phyloP scores from a whole-genome alignment of 257 asterid genomes.

The Anisodus tanguticus region DNA sequence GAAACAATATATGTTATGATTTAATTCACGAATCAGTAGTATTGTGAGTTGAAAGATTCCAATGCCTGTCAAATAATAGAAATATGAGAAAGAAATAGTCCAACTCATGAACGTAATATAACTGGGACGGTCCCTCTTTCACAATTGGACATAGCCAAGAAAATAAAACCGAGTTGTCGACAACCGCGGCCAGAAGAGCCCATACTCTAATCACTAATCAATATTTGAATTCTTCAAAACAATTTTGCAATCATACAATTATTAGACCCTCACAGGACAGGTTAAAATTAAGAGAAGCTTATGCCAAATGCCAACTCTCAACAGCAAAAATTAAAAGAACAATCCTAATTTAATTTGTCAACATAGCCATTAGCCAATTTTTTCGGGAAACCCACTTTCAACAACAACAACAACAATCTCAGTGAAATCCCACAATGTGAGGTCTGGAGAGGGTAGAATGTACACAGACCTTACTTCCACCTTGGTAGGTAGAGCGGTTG shows the following conservation, averaged over 20 bases:
- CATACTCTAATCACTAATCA: background rate
- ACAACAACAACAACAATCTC: no score
- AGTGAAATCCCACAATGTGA: no score
- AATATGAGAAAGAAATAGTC: background rate
- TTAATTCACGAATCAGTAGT: background rate
- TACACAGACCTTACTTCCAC: no score
- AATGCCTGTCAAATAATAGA: background rate
- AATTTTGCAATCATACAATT: background rate
- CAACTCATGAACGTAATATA: background rate
- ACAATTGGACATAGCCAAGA: background rate
- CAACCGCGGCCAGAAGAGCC: background rate
- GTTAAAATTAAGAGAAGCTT: constrained; percentile 22
- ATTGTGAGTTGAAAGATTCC: background rate
- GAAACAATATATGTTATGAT: background rate
- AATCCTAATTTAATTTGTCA: background rate
- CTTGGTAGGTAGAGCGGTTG: no score
- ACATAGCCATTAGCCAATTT: background rate
- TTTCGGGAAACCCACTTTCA: background rate
- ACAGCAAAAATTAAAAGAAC: background rate
- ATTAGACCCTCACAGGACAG: constrained; percentile 4
- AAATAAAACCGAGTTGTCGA: constrained; percentile 23
- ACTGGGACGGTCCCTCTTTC: background rate
- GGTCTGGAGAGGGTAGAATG: no score
- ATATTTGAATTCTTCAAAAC: constrained; percentile 19
- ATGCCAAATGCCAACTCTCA: constrained; percentile 39